A percentile compares a stretch with the other conserved stretches of the same genome.
Evolutionary conservation across 805 yeast species (phyloP).

Genomic region (Naumovozyma dairenensis): DNA sequence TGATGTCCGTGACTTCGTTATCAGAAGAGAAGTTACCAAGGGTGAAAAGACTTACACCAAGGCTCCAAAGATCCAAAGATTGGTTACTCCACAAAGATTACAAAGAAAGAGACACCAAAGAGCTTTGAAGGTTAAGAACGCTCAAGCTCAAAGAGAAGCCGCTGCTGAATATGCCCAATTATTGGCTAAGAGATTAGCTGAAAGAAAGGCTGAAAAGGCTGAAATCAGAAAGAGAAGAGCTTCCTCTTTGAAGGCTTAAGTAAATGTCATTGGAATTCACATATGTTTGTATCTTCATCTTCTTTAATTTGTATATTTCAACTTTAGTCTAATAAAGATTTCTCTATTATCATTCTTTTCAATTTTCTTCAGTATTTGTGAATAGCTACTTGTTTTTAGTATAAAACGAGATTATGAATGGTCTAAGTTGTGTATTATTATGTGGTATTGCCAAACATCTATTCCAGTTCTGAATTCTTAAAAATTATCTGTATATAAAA

Average conservation of each 20-base stretch:
- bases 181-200: conserved; percentile 95
- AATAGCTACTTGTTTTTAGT: too few species aligned
- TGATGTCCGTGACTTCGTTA: conserved; percentile 66
- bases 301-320: conserved; percentile 15
- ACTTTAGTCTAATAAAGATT: conserved; percentile 7
- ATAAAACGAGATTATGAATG: too few species aligned
- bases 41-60: conserved; percentile 98
- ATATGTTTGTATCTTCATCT: conserved; percentile 9
- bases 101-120: conserved; percentile 98
- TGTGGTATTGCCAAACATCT: too few species aligned
- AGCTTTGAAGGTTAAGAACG: conserved; percentile 89
- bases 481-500: too few species aligned
- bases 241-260: conserved; percentile 89
- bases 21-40: conserved; percentile 97
- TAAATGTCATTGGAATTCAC: conserved; percentile 6
- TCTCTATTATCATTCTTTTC: neutral
- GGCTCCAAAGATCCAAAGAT: conserved; percentile 99
- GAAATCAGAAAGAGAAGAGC: conserved; percentile 99
- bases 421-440: too few species aligned
- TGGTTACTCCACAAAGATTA: conserved; percentile 96
- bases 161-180: conserved; percentile 99
- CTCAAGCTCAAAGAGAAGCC: conserved; percentile 99
- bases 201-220: conserved; percentile 97
- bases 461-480: too few species aligned
- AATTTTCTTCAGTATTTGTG: neutral